Evolutionary conservation across 2,329 filamentous ascomycete genomes (phyloP).

Genomic region (Fusarium sterilihyphosum): DNA sequence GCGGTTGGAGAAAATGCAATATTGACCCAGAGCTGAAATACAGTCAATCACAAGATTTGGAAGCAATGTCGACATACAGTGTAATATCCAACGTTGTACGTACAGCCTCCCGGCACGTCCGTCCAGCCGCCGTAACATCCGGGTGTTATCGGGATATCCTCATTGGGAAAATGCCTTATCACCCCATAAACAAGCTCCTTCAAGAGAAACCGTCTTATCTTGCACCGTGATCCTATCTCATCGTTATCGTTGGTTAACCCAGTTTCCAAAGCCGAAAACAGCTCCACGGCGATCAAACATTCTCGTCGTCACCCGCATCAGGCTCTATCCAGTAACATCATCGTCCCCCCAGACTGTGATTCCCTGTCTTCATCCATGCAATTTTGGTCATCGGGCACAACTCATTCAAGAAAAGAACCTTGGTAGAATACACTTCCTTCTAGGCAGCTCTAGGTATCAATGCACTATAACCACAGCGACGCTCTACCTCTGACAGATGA

Average conservation of each 20-base stretch:
- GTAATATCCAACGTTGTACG: no score
- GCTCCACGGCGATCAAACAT: constrained; percentile 12
- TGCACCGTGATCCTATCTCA: constrained; percentile 1
- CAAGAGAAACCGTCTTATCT: not conserved
- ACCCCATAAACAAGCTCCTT: not conserved
- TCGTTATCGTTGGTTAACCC: not conserved
- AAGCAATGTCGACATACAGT: not conserved
- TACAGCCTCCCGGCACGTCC: not conserved
- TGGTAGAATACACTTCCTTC: constrained; percentile 22
- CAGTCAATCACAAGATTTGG: not conserved
- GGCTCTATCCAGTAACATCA: not conserved
- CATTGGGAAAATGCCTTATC: constrained; percentile 7
- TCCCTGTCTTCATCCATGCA: constrained; percentile 2
- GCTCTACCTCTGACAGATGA: constrained; percentile 11
- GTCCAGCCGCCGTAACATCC: constrained; percentile 9
- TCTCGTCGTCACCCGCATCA: constrained; percentile 1
- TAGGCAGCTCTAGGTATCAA: constrained; percentile 23
- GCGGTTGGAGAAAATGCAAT: not conserved
- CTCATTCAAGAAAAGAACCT: constrained; percentile 27
- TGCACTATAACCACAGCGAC: not conserved
- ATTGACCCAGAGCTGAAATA: not conserved
- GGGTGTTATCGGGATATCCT: constrained; percentile 24
- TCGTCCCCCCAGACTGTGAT: not conserved
- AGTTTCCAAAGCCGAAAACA: constrained; percentile 2
- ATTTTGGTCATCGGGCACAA: constrained; percentile 21